Percentiles rank a stretch among this genome's conserved stretches.
These are phyloP conservation scores for Rhynchosporium graminicola DNA, from an alignment of 2,329 filamentous ascomycete species.

Conservation along the genomic window DNA sequence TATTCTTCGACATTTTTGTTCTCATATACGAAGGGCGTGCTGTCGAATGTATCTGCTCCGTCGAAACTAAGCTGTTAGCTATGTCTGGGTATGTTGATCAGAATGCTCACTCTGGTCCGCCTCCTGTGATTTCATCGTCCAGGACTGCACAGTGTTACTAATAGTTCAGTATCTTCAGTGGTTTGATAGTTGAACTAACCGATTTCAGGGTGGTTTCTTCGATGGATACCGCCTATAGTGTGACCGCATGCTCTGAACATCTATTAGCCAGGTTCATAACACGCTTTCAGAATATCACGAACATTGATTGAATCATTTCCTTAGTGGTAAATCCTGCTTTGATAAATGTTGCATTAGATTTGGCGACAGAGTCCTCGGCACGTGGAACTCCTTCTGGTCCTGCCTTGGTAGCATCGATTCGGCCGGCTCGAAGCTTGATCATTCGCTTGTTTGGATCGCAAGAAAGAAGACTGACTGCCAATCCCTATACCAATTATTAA, in stretches of 20 bases:
- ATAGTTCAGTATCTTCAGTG: not conserved
- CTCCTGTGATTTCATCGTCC: not conserved
- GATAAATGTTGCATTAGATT: conserved; percentile 25
- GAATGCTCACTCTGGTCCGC: not conserved
- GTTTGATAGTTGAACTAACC: not conserved
- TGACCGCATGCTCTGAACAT: conserved; percentile 20
- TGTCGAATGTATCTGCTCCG: conserved; percentile 23
- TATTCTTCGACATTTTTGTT: conserved; percentile 24
- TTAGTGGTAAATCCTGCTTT: conserved; percentile 31
- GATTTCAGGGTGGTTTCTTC: conserved; percentile 21
- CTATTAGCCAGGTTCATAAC: not conserved
- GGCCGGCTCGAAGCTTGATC: conserved; percentile 28
- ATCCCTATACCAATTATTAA: conserved; percentile 11
- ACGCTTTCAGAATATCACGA: not conserved
- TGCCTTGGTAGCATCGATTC: conserved; percentile 31
- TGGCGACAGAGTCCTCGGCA: conserved; percentile 23
- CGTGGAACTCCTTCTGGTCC: conserved; percentile 30
- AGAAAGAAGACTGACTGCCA: conserved; percentile 18
- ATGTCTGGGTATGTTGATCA: not conserved
- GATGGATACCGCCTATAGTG: conserved; percentile 22
- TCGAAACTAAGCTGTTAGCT: not conserved
- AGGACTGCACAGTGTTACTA: not conserved
- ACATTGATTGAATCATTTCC: conserved; percentile 31
- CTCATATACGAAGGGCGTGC: conserved; percentile 25
- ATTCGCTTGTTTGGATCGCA: conserved; percentile 20